Conservation (phyloP, 371 early-diverging fungal species). For the Choanephora cucurbitarum region DNA sequence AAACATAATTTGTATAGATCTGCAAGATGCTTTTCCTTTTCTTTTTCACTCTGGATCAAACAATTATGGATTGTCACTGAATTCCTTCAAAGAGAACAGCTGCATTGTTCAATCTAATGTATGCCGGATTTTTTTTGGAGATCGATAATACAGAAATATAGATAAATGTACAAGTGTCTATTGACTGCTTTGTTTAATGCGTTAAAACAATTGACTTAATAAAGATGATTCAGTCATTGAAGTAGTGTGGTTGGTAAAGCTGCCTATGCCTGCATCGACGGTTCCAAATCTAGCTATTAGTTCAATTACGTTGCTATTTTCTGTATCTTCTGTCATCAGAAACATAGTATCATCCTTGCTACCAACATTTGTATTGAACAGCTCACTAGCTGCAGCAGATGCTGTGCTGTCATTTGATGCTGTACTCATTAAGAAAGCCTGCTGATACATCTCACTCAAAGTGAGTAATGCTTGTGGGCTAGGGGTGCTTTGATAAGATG, state of each 20-base stretch:
- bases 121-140: background rate
- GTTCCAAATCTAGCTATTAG: conserved; percentile 21
- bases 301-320: conserved; percentile 7
- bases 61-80: too few species aligned
- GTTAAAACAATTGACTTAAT: conserved; percentile 21
- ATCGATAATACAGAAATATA: conserved; percentile 2
- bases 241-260: conserved; percentile 12
- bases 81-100: background rate
- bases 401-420: background rate
- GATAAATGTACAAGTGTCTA: background rate
- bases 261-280: conserved; percentile 22
- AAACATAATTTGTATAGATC: too few species aligned
- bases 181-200: background rate
- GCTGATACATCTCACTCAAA: conserved; percentile 23
- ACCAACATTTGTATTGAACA: background rate
- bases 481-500: conserved; percentile 21
- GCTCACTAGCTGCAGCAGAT: background rate
- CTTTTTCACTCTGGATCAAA: too few species aligned
- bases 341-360: conserved; percentile 1
- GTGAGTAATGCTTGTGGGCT: conserved; percentile 24
- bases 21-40: too few species aligned
- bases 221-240: conserved; percentile 6
- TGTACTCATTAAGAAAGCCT: conserved; percentile 15
- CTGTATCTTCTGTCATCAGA: conserved; percentile 3
- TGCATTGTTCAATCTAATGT: background rate